Percentiles rank a stretch among this genome's conserved stretches.
Evolutionary conservation across 2,329 filamentous ascomycete species (phyloP).

Genomic region (Emydomyces testavorans): DNA sequence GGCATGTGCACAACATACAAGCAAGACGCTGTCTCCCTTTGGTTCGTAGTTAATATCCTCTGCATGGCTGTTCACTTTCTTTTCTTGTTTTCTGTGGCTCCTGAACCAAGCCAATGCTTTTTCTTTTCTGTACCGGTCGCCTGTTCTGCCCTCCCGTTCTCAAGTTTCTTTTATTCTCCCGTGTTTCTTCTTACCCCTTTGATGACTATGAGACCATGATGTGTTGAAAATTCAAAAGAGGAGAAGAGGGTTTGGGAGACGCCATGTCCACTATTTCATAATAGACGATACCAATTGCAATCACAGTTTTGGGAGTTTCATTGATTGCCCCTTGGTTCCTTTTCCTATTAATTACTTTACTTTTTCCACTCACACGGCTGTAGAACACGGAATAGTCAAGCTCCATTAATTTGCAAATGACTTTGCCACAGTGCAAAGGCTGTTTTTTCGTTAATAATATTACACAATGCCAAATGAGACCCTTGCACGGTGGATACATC

Average conservation of each 20-base stretch:
- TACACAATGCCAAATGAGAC: too few species aligned
- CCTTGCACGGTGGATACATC: too few species aligned
- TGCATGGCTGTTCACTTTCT: background rate
- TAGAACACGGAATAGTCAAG: too few species aligned
- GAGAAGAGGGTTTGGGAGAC: slow-evolving; percentile 2
- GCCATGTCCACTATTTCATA: background rate
- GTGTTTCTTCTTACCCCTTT: background rate
- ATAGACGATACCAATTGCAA: slow-evolving; percentile 13
- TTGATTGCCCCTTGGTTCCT: too few species aligned
- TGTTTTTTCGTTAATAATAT: too few species aligned
- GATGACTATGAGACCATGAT: slow-evolving; percentile 11
- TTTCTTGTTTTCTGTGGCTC: background rate
- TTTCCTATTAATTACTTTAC: too few species aligned
- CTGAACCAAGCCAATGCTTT: background rate
- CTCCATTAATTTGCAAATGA: too few species aligned
- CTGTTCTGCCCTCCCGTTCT: background rate
- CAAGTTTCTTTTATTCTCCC: background rate
- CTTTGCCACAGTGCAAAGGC: too few species aligned
- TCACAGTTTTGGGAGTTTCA: slow-evolving; percentile 1
- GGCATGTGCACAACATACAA: background rate
- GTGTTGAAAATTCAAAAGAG: background rate
- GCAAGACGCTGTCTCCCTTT: slow-evolving; percentile 3
- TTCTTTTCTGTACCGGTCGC: background rate
- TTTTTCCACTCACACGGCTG: background rate
- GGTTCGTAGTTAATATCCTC: slow-evolving; percentile 8